phyloP scores from a whole-genome alignment of 1,139 yeast species.

The Scheffersomyces stambukii region DNA sequence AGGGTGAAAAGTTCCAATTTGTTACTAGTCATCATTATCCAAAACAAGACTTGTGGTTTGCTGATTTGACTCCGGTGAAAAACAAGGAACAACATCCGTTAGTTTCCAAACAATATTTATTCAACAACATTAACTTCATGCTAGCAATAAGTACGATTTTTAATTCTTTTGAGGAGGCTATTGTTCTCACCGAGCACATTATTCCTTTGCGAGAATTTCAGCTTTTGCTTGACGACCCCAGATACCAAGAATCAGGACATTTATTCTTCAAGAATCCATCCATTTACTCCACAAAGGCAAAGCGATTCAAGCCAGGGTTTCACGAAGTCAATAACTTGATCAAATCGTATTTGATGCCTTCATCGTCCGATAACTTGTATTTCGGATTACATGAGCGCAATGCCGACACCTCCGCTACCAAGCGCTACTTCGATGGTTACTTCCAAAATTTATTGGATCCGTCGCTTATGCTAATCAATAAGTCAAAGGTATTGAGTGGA shows the following conservation, averaged over 20 bases:
- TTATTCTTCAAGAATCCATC: slow-evolving; percentile 27
- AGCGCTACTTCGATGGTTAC: slow-evolving; percentile 19
- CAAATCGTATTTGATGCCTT: slow-evolving; percentile 20
- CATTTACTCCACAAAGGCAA: slow-evolving; percentile 14
- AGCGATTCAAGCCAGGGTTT: slow-evolving; percentile 24
- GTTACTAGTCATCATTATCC: slow-evolving; percentile 14
- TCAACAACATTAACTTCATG: slow-evolving; percentile 16
- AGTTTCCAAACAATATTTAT: slow-evolving; percentile 10
- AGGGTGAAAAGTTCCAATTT: slow-evolving; percentile 2
- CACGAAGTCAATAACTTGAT: slow-evolving; percentile 27
- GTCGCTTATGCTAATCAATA: slow-evolving; percentile 25
- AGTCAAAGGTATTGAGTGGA: slow-evolving; percentile 24
- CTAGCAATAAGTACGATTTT: slow-evolving; percentile 22
- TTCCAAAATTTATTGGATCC: slow-evolving; percentile 27
- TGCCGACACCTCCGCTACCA: slow-evolving; percentile 10
- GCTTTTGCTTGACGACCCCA: slow-evolving; percentile 14
- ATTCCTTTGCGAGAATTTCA: slow-evolving; percentile 23
- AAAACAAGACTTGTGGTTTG: slow-evolving; percentile 26
- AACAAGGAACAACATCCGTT: slow-evolving; percentile 13
- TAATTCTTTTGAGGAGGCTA: slow-evolving; percentile 29
- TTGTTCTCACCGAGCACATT: slow-evolving; percentile 21
- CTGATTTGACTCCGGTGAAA: slow-evolving; percentile 17
- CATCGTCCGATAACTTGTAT: slow-evolving; percentile 14
- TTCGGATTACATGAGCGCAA: slow-evolving; percentile 16
- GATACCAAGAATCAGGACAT: slow-evolving; percentile 21